These are phyloP conservation scores for Aspergillus melleus DNA, from an alignment of 2,329 filamentous ascomycete species.

Conservation along the genomic window DNA sequence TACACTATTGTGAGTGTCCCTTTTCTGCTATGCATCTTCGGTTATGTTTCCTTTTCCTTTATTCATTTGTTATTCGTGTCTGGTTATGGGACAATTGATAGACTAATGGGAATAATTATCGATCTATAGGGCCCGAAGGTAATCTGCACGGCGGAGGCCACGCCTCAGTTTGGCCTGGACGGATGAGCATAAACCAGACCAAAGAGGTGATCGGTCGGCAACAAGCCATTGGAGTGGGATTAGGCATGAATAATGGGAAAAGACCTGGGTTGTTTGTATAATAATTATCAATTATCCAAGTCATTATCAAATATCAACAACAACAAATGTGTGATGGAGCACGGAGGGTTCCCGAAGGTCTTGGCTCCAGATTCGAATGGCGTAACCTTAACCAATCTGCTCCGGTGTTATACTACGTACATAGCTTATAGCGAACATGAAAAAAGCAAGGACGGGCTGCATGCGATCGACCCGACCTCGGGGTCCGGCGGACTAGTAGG, in stretches of 20 bases:
- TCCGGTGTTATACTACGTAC: not conserved
- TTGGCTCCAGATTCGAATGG: not conserved
- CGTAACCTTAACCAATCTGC: not conserved
- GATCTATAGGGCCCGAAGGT: not conserved
- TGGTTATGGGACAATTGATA: not conserved
- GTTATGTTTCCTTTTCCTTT: not conserved
- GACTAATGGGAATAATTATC: not conserved
- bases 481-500: not conserved
- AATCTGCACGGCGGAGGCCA: not conserved
- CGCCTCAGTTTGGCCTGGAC: not conserved
- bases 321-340: not conserved
- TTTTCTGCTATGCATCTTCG: not conserved
- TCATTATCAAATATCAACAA: not conserved
- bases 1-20: slow-evolving; percentile 31
- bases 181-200: not conserved
- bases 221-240: not conserved
- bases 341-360: not conserved
- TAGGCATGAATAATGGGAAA: not conserved
- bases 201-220: not conserved
- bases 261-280: not conserved
- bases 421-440: not conserved
- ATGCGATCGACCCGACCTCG: not conserved
- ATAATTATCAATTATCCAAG: not conserved
- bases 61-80: not conserved
- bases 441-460: not conserved